Conservation (phyloP, 352 stramenopile genomes). For the Phytophthora quininea region DNA sequence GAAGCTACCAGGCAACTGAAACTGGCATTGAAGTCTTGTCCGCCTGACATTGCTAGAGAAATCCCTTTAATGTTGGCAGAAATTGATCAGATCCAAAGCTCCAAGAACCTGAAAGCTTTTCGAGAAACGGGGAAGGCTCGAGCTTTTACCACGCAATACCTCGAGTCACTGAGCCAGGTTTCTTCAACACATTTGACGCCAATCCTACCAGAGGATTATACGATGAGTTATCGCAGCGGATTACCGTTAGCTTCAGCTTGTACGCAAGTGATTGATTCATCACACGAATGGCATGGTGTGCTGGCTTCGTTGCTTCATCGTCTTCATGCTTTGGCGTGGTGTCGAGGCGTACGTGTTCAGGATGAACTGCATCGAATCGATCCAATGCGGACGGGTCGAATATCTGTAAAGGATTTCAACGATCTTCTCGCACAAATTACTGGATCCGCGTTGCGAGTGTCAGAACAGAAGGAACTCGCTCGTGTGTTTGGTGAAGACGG, state of each 20-base stretch:
- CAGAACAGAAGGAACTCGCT: slow-evolving; percentile 30
- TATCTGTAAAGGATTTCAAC: slow-evolving; percentile 31
- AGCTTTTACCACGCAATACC: slow-evolving; percentile 54
- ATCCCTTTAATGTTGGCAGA: slow-evolving; percentile 48
- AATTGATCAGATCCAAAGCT: slow-evolving; percentile 45
- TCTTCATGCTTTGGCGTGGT: slow-evolving; percentile 30
- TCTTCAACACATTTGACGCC: neutral
- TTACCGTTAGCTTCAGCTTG: slow-evolving; percentile 13
- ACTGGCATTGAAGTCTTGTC: slow-evolving; percentile 26
- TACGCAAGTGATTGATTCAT: slow-evolving; percentile 37
- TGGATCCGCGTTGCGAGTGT: slow-evolving; percentile 8
- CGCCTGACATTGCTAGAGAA: slow-evolving; percentile 20
- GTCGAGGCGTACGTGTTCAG: slow-evolving; percentile 25
- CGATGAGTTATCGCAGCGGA: slow-evolving; percentile 25
- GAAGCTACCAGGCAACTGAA: slow-evolving; percentile 54
- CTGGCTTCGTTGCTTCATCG: slow-evolving; percentile 54
- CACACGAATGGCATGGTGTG: slow-evolving; percentile 44
- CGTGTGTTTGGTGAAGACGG: slow-evolving; percentile 29
- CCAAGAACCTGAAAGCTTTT: slow-evolving; percentile 42
- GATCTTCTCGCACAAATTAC: slow-evolving; percentile 24
- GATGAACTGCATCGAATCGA: slow-evolving; percentile 33
- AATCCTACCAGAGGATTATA: slow-evolving; percentile 29
- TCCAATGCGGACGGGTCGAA: slow-evolving; percentile 4
- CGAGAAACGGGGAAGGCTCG: slow-evolving; percentile 37
- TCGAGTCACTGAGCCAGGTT: slow-evolving; percentile 43